Base-by-base conservation (phyloP, 2,329 filamentous ascomycete species). In the Moelleriella libera region DNA sequence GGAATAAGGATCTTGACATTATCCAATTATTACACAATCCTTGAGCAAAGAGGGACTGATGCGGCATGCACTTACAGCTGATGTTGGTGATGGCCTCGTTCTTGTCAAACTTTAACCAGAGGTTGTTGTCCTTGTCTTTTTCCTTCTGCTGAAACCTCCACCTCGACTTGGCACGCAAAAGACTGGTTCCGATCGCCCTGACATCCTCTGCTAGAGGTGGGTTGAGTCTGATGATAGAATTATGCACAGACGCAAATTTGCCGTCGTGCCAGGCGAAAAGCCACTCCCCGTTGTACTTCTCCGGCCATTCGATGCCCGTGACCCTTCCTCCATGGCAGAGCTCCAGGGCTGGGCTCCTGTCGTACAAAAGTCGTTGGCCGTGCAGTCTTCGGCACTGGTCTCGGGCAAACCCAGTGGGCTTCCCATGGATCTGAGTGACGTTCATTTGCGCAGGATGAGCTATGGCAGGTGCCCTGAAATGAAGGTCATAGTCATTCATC, bases 1-100 rank as follows among this genome's bases (percentile, higher is more conserved):
- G 28, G 64, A 60, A 48, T 71, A 65, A 2, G 64, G 53, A 66
- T 67, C 70, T 72, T 28, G 32, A 12, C 5, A 7, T 30, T 4
- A 3, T 14, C 4, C n/a, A 40, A 47, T 54, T 43, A 53, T 43
- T 40, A 9, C 28, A 29, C 42, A 30, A 31, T 12, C 10, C 30
- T 44, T 21, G 42, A 68, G 21, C 21, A 21, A 21, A 21, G 21
- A 21, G 21, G 21, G 2, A 21, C 21, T 21, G 21, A 21, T 21
- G 3, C 21, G 21, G 21, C 21, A 21, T 21, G 21, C 21, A 21
- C 72, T 66, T 57, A 73, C 73, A 76, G 46, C 63, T 65, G 29
- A 77, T 86, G 62, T 82, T 86, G 52, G 71, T 78, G 12, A 84
- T 82, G 3, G 72, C 68, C 52, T 85, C 82, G 21, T 77, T 78